Percentiles rank a stretch among this genome's conserved stretches.
phyloP scores from a whole-genome alignment of 495 filamentous ascomycete genomes.

The Penicillium cataractarum region DNA sequence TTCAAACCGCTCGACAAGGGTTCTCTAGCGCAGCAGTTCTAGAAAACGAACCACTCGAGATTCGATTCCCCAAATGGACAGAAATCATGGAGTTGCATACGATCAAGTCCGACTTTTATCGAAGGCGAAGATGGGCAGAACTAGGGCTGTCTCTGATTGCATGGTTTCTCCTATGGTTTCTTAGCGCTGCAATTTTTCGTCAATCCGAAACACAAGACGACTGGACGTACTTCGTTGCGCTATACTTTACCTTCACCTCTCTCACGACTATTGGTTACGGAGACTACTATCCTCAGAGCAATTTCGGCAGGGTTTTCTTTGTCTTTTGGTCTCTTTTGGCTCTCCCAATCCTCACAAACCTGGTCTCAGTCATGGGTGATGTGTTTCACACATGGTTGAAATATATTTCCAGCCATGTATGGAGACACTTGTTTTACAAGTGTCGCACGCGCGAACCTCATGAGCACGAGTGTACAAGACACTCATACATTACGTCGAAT shows the following conservation, averaged over 20 bases:
- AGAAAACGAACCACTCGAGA: too few relatives aligned
- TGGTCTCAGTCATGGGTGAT: conserved; percentile 3
- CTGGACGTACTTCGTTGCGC: conserved; percentile 21
- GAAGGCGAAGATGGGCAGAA: conserved; percentile 63
- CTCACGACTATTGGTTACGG: conserved; percentile 12
- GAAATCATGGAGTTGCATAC: conserved; percentile 72
- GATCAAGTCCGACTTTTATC: conserved; percentile 52
- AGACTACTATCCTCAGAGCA: conserved; percentile 57
- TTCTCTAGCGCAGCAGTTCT: too few relatives aligned
- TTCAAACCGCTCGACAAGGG: neutral
- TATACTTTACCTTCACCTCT: conserved; percentile 26
- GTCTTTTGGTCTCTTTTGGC: conserved; percentile 26
- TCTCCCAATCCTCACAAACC: conserved; percentile 16
- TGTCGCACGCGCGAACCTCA: neutral
- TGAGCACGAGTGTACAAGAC: neutral
- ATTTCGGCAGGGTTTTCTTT: conserved; percentile 74
- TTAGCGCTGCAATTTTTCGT: conserved; percentile 72
- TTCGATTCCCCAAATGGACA: neutral
- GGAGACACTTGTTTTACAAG: neutral
- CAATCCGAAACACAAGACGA: conserved; percentile 41
- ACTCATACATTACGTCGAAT: too few relatives aligned
- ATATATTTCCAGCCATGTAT: neutral
- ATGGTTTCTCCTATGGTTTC: conserved; percentile 74
- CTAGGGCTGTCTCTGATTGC: conserved; percentile 61
- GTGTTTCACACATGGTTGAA: neutral